Base-by-base conservation (phyloP, 2,329 filamentous ascomycete genomes). In the Microcera coccophila region DNA sequence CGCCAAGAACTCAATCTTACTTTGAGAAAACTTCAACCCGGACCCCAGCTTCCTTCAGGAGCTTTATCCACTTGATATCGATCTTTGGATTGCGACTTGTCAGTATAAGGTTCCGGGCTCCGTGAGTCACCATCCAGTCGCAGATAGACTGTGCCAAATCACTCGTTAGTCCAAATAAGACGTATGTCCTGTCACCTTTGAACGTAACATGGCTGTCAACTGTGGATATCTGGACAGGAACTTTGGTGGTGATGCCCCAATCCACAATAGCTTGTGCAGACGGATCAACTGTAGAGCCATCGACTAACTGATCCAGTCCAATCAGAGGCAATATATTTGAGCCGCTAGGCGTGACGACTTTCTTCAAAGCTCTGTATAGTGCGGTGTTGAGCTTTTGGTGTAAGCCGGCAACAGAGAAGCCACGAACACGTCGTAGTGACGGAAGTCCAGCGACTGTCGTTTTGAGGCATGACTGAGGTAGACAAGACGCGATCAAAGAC, bases 81-180 rank as follows among this genome's bases (percentile, higher is more conserved):
- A 70, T 44, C 2, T 61, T 57, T 2, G 69, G 62, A 14, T 55
- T 61, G 3, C 71, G 64, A 38, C 66, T 70, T 0, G 65, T 62
- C 2, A 75, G 31, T 2, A 59, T 62, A 4, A 72, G 36, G 34
- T 64, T 45, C 9, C 59, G 48, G 4, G 68, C 69, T 3, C 68
- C 69, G 7, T 56, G 55, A 1, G 26, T 33, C 4, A 65, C 55
- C 69, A 71, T 70, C 64, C 60, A 72, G 26, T 59, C 41, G 24
- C 57, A 62, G 1, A 72, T 51, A 0, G 68, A 65, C 18, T 56
- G 57, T 2, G 67, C 69, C 1, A 69, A 26, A 7, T 54, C 44
- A 9, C 64, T 57, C 7, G 59, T 57, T 11, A 66, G 45, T 3
- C 62, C 61, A 17, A 62, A 46, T 10, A 67, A 44, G 21, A 56